Evolutionary conservation across 345 rosid species (phyloP), one percentile per base, ranked within the genome.

Genomic region (Citrus sinensis): DNA sequence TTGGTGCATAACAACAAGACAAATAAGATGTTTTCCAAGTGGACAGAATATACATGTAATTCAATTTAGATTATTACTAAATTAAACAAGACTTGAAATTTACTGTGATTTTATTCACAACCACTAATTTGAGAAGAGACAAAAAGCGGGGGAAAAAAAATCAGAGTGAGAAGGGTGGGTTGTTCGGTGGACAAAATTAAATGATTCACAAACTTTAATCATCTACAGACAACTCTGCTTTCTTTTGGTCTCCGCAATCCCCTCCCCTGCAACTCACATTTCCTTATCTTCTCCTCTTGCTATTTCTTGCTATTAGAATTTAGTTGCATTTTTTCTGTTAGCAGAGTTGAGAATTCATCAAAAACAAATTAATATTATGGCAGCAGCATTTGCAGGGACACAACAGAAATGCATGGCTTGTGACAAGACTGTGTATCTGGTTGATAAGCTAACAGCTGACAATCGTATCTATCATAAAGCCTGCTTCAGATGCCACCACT

Each of bases 371-470:
- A 59, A 58, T 32, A 83, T 67, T n/a, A 95, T 94, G 99, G 97
- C 99, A 42, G 92, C 99, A 58, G 93, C 99, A 56, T 96, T 96
- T 82, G 98, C 98, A 83, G 99, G 99, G 87, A 96, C 98, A 79
- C 94, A 93, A 76, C 98, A 96, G 92, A 96, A 94, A 85, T 96
- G 99, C 83, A 96, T 89, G 98, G 95, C 99, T 27, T 94, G 99
- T 75, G 98, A 91, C 82, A 96, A 94, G 88, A 96, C 99, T 25
- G 97, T 96, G 64, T 96, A 96, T 79, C 91, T 94, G 30, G 99
- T 96, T 10, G 99, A 94, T 78, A 92, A 94, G 92, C 85, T 96
- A 75, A 94, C 99, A 5, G 98, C 99, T n/a, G 99, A 96, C 76
- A 96, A 92, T 79, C 88, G 99, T 20, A 74, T 89, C 37, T 96